Evolutionary conservation across 495 filamentous ascomycete genomes (phyloP).

Genomic region (Podospora australis): DNA sequence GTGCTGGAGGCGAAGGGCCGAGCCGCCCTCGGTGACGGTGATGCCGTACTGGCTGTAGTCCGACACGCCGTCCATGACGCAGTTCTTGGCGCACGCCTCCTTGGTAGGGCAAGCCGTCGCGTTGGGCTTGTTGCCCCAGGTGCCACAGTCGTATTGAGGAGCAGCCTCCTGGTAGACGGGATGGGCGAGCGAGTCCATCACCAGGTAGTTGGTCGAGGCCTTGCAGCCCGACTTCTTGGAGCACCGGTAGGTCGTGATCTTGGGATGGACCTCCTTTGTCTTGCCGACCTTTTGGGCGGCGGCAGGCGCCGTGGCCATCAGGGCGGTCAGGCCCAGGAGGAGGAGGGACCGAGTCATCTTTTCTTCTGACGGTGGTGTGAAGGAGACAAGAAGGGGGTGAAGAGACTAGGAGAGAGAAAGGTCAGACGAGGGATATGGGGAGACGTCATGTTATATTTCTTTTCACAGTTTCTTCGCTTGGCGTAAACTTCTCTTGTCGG

Average conservation of each 20-base stretch:
- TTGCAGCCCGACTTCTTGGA: slow-evolving; percentile 46
- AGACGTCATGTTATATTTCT: neutral
- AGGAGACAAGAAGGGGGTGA: neutral
- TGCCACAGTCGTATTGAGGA: slow-evolving; percentile 26
- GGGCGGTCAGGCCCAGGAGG: slow-evolving; percentile 9
- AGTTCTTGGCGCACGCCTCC: slow-evolving; percentile 43
- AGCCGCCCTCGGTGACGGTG: slow-evolving; percentile 36
- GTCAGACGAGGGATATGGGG: neutral
- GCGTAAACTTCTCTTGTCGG: too few species aligned
- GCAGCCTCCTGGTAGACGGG: slow-evolving; percentile 17
- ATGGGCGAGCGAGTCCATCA: slow-evolving; percentile 47
- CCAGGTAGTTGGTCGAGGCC: slow-evolving; percentile 45
- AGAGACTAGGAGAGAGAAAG: slow-evolving; percentile 1
- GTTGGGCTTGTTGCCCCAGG: slow-evolving; percentile 42
- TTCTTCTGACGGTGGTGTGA: slow-evolving; percentile 3
- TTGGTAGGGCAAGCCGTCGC: slow-evolving; percentile 41
- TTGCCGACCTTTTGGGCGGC: slow-evolving; percentile 20
- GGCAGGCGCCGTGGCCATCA: slow-evolving; percentile 13
- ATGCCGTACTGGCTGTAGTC: slow-evolving; percentile 44
- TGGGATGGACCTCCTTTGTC: slow-evolving; percentile 42
- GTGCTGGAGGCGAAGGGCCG: slow-evolving; percentile 45
- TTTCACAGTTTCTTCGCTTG: neutral
- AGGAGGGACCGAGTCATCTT: slow-evolving; percentile 12
- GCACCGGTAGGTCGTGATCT: slow-evolving; percentile 53
- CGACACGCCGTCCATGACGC: slow-evolving; percentile 43